phyloP scores from a whole-genome alignment of 805 yeast genomes.

The Cyberlindnera mississippiensis region DNA sequence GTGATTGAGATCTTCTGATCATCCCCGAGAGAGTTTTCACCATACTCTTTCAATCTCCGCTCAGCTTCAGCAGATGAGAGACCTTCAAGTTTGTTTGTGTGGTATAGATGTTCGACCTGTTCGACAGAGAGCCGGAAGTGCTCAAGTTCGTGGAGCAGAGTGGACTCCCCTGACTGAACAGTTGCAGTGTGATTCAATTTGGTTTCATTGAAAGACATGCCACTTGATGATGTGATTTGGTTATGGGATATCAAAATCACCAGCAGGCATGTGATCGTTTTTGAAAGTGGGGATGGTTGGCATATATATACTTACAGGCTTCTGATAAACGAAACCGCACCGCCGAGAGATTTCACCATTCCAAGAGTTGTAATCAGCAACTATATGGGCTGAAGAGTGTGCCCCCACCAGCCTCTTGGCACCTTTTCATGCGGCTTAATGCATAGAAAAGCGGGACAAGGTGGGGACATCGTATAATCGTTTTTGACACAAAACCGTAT shows the following conservation, averaged over 20 bases:
- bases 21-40: constrained; percentile 60
- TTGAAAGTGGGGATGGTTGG: neutral
- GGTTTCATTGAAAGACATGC: constrained; percentile 10
- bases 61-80: constrained; percentile 35
- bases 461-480: too few species aligned
- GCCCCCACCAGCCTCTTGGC: too few species aligned
- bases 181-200: constrained; percentile 19
- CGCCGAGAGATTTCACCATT: too few species aligned
- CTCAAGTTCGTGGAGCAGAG: constrained; percentile 18
- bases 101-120: constrained; percentile 35
- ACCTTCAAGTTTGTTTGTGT: constrained; percentile 47
- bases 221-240: neutral
- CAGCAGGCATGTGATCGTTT: too few species aligned
- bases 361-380: too few species aligned
- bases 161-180: constrained; percentile 6
- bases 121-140: constrained; percentile 29
- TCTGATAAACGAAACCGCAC: too few species aligned
- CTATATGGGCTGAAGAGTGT: too few species aligned
- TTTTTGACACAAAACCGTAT: too few species aligned
- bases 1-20: constrained; percentile 50
- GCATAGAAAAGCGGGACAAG: too few species aligned
- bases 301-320: too few species aligned
- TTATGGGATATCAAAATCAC: too few species aligned
- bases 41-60: constrained; percentile 35
- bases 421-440: too few species aligned